phyloP scores from a whole-genome alignment of 164 flowering plant genomes.

The Piper longum region DNA sequence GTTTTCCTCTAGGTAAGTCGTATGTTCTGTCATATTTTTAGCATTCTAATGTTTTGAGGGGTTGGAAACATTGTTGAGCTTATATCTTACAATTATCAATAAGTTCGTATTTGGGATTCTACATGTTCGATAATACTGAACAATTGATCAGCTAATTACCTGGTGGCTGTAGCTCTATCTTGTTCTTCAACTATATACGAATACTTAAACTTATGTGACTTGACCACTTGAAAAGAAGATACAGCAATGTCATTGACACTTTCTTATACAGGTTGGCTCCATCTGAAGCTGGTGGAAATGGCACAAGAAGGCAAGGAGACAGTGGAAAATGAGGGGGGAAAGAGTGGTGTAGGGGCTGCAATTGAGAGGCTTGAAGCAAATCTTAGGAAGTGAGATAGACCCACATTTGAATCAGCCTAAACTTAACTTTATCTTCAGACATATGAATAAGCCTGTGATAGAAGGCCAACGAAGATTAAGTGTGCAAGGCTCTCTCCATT shows the following conservation, averaged over 20 bases:
- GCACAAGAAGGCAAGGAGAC: slow-evolving; percentile 39
- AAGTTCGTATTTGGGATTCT: too few relatives aligned
- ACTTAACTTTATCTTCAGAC: slow-evolving; percentile 98
- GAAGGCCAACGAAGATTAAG: slow-evolving; percentile 86
- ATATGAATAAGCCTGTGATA: slow-evolving; percentile 93
- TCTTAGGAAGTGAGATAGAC: slow-evolving; percentile 25
- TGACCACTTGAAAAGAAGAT: neutral
- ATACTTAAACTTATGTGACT: too few relatives aligned
- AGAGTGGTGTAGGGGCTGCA: slow-evolving; percentile 58
- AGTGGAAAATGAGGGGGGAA: slow-evolving; percentile 14
- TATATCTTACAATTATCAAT: too few relatives aligned
- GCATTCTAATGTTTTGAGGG: neutral
- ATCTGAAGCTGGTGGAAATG: slow-evolving; percentile 70
- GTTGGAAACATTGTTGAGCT: too few relatives aligned
- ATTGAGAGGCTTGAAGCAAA: slow-evolving; percentile 67
- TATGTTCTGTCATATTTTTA: neutral
- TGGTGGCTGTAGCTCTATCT: too few relatives aligned
- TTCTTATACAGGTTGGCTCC: slow-evolving; percentile 53
- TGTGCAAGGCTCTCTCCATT: slow-evolving; percentile 70
- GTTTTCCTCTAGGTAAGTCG: slow-evolving; percentile 77
- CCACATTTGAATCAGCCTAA: slow-evolving; percentile 20
- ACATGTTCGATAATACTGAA: too few relatives aligned
- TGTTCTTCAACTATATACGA: neutral
- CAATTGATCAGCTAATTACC: too few relatives aligned
- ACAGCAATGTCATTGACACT: too few relatives aligned